Conservation (phyloP, 2,329 filamentous ascomycete genomes). For the Tolypocladium tropicale region DNA sequence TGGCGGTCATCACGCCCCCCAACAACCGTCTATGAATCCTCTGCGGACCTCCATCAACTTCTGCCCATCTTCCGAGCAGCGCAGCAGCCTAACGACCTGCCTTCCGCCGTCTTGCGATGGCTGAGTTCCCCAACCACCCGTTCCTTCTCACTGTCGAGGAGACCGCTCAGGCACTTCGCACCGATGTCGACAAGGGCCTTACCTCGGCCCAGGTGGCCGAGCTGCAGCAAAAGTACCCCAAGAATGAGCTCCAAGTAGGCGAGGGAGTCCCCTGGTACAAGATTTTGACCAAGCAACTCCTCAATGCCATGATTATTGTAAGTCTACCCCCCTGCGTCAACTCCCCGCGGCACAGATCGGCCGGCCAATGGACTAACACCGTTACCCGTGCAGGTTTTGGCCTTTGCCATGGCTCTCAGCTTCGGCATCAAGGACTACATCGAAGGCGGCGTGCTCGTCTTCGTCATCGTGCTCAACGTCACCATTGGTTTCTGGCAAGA, state of each 20-base stretch:
- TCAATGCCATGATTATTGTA: slow-evolving; percentile 70
- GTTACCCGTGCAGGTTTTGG: slow-evolving; percentile 50
- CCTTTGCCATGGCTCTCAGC: slow-evolving; percentile 65
- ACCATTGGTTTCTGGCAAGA: slow-evolving; percentile 58
- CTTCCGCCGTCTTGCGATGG: slow-evolving; percentile 12
- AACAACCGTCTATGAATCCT: slow-evolving; percentile 11
- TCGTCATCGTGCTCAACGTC: slow-evolving; percentile 60
- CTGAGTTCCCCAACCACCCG: slow-evolving; percentile 42
- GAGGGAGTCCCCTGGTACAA: slow-evolving; percentile 60
- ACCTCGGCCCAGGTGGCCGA: slow-evolving; percentile 47
- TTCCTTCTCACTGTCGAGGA: slow-evolving; percentile 52
- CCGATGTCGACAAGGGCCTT: slow-evolving; percentile 58
- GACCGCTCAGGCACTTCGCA: slow-evolving; percentile 51
- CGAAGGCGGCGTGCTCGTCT: slow-evolving; percentile 56
- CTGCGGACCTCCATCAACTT: slow-evolving; percentile 3
- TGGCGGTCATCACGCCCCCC: neutral
- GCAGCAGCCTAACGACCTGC: slow-evolving; percentile 1
- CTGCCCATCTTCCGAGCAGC: slow-evolving; percentile 8
- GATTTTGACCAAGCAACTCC: slow-evolving; percentile 61
- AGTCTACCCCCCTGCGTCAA: slow-evolving; percentile 14
- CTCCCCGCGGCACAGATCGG: neutral
- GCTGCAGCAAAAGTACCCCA: slow-evolving; percentile 49
- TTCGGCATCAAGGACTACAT: slow-evolving; percentile 59
- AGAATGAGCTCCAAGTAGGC: slow-evolving; percentile 61
- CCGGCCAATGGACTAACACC: neutral